Conservation (phyloP, 2,329 filamentous ascomycete genomes). For the Kalaharituber pfeilii region DNA sequence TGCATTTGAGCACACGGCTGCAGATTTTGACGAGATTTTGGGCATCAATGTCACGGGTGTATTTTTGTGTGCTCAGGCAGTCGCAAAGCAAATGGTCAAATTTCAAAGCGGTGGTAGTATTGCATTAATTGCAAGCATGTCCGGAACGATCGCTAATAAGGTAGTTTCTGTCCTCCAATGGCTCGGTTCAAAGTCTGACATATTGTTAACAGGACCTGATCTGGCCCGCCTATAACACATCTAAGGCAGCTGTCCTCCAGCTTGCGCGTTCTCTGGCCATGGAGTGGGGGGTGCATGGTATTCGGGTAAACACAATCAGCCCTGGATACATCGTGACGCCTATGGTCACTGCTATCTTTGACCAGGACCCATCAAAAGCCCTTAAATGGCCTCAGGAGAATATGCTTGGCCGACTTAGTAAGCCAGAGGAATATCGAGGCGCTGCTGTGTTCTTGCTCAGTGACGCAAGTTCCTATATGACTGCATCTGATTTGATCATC, state of each 20-base stretch:
- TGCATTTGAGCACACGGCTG: slow-evolving; percentile 61
- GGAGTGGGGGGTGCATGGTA: slow-evolving; percentile 56
- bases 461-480: slow-evolving; percentile 59
- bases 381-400: slow-evolving; percentile 64
- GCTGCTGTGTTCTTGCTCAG: slow-evolving; percentile 59
- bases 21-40: slow-evolving; percentile 61
- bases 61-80: slow-evolving; percentile 73
- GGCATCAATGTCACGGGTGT: slow-evolving; percentile 69
- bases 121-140: slow-evolving; percentile 54
- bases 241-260: slow-evolving; percentile 57
- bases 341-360: slow-evolving; percentile 69
- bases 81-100: slow-evolving; percentile 57
- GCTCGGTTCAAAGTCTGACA: too few relatives aligned
- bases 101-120: slow-evolving; percentile 40
- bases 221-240: slow-evolving; percentile 57
- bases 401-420: slow-evolving; percentile 57
- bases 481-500: slow-evolving; percentile 53
- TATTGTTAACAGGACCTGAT: too few relatives aligned
- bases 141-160: slow-evolving; percentile 47
- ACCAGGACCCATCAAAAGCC: slow-evolving; percentile 50
- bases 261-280: slow-evolving; percentile 51
- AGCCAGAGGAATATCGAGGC: slow-evolving; percentile 48
- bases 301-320: slow-evolving; percentile 65
- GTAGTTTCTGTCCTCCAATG: too few relatives aligned
- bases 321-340: slow-evolving; percentile 65